Evolutionary conservation across 1,284 basidiomycete genomes (phyloP), one percentile per base, ranked within the genome.

Genomic region (Cutaneotrichosporon sp.): DNA sequence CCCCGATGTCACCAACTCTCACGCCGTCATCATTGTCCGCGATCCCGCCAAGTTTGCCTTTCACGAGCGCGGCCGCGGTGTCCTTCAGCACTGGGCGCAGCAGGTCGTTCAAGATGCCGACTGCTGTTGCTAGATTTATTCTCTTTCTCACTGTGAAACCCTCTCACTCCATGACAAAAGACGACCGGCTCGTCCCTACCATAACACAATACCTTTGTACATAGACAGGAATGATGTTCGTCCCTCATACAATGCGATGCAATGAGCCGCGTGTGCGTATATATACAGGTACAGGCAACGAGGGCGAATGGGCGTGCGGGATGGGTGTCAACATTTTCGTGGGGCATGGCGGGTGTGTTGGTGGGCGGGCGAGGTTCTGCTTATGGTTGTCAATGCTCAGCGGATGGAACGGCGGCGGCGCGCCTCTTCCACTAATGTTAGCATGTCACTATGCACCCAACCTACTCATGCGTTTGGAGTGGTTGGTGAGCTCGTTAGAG

Each of bases 1-100:
- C 54, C 71, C 72, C 12, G 63, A 68, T 21, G 60, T 67, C 8
- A 35, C 58, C 13, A 74, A 72, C 56, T 61, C 68, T 23, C 72
- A 74, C 59, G 66, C 70, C 3, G 65, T 69, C 21, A 64, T 65
- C 12, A 54, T 72, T 15, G 71, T 71, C 17, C 61, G 72, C 43
- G 69, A 74, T 49, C 62, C 67, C 2, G 43, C 41, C 9, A 54
- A 57, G 23, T 68, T 67, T 38, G 64, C 72, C 8, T 56, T 57
- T 0, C 72, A 74, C 50, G 63, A 68, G 43, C 57, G 61, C 20
- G 70, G 70, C 1, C 49, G 70, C 40, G 68, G 69, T 13, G 55
- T 72, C 21, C 54, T 73, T n/a, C 57, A 57, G 21, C 52, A 61
- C 39, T 74, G 70, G 70, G 70, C 70, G 4, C 40, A 22, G 14